These are phyloP conservation scores for Blastobotrys proliferans DNA, from an alignment of 1,139 yeast species.

Conservation along the genomic window DNA sequence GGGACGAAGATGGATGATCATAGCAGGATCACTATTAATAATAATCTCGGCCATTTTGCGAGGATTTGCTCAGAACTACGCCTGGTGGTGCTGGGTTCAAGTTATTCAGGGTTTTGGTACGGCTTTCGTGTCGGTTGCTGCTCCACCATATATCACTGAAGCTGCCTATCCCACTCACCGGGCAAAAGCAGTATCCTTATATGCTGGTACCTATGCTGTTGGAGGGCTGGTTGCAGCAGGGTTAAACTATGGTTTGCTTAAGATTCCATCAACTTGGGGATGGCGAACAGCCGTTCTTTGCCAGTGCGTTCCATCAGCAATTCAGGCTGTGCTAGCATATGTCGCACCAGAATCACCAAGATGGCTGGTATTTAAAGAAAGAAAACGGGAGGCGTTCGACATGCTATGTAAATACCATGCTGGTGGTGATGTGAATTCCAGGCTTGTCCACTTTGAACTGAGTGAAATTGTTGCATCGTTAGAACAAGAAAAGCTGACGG, in stretches of 20 bases:
- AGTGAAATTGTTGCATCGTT: conserved; percentile 21
- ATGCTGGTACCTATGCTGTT: conserved; percentile 44
- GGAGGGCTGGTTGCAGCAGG: conserved; percentile 56
- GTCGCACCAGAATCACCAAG: conserved; percentile 6
- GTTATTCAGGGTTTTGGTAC: conserved; percentile 8
- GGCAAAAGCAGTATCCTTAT: conserved; percentile 26
- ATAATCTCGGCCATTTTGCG: conserved; percentile 7
- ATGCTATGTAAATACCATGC: conserved; percentile 11
- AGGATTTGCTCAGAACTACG: conserved; percentile 1
- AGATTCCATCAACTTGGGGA: not conserved
- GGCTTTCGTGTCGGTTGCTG: not conserved
- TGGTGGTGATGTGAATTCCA: conserved; percentile 12
- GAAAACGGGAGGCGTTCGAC: conserved; percentile 14
- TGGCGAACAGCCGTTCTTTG: not conserved
- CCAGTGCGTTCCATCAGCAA: conserved; percentile 6
- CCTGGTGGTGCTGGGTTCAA: conserved; percentile 5
- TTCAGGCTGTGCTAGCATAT: conserved; percentile 1
- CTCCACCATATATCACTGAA: conserved; percentile 43
- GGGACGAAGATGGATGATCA: conserved; percentile 7
- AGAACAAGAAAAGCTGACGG: conserved; percentile 17
- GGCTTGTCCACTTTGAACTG: conserved; percentile 21
- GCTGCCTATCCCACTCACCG: conserved; percentile 42
- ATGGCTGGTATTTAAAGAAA: conserved; percentile 14
- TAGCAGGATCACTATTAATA: conserved; percentile 2
- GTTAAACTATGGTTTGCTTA: conserved; percentile 26